Evolutionary conservation across 768 basidiomycete genomes (phyloP), one percentile per base, ranked within the genome.

Genomic region (Paxillus rubicundulus): DNA sequence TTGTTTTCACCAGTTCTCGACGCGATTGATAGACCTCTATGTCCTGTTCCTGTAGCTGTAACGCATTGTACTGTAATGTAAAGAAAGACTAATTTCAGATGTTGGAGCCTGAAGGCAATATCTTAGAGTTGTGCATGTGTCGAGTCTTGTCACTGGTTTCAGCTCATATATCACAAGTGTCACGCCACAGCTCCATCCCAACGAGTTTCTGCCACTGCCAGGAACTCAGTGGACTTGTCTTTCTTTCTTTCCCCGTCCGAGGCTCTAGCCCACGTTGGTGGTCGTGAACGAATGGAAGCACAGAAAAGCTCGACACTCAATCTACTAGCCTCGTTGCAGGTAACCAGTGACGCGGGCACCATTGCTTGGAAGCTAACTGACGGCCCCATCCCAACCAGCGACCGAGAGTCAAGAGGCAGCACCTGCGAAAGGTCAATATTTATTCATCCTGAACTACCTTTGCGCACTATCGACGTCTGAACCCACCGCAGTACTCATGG

Each of bases 401-500:
- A 27, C 71, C 77, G 18, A 73, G 63, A 58, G 75, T 84, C 42
- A 79, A 75, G 61, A 76, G 82, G 54, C 75, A 74, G 56, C 61
- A 80, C 55, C 53, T 85, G 50, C 77, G 82, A 66, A 82, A 80
- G 68, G 82, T 79, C 37, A 42, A 49, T 4, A 38, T 34, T 34
- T 7, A 38, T 52, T 38, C 28, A 9, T 32, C 41, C 32, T 43
- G 9, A 16, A 32, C 24, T 24, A 34, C 30, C 34, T 53, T 36
- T 34, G 17, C 33, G 40, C 30, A n/a, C 30, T 20, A n/a, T 39
- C 8, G 13, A 28, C 12, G 33, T 53, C 28, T 49, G 12, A 42
- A 45, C 43, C 36, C 42, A 47, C 49, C 47, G 17, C 52, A 90
- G 88, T 92, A 90, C 65, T 89, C 89, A 14, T 95, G 92, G 92